Evolutionary conservation across 768 basidiomycete genomes (phyloP), one percentile per base, ranked within the genome.

Genomic region (Mrakia blollopis): DNA sequence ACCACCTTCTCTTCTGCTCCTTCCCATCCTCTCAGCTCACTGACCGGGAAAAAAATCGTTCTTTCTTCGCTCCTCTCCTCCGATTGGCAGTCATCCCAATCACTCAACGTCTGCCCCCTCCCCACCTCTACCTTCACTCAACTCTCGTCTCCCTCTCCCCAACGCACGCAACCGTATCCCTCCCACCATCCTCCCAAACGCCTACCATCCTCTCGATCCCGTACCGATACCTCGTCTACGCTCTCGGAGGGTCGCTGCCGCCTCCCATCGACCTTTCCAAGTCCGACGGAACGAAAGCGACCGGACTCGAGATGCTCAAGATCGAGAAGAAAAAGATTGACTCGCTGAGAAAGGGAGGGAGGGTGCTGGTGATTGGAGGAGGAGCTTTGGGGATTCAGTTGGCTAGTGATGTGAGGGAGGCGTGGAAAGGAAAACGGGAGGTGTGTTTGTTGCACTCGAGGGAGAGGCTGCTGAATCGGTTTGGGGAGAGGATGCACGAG

Each of bases 371-470:
- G n/a, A 81, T 85, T 65, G 85, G 85, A n/a, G 84, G 83, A 39
- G 85, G 85, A 14, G 83, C 85, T 4, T 74, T 85, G 37, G 85
- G 85, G 25, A 74, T 78, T 35, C 72, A 78, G 54, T 50, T 82
- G 74, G 84, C 84, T 28, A 81, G 81, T 7, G 85, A 85, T 76
- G 80, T 85, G 63, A 84, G 84, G 71, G 81, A 82, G 57, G 68
- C 81, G 18, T 83, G 70, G 70, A 32, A 52, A 28, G 70, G 52
- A 18, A 77, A 81, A 4, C 83, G 83, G 54, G 68, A 82, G 25
- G 80, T 85, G 41, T 84, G 83, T 14, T 79, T 85, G 28, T 78
- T 85, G n/a, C 85, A 85, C 74, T 83, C 82, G 8, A 78, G 85
- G 37, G n/a, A 72, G 11, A 75, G 81, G 39, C 76, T 85, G 44